Conservation (phyloP, 352 stramenopile species). For the Blastocystis sp. region DNA sequence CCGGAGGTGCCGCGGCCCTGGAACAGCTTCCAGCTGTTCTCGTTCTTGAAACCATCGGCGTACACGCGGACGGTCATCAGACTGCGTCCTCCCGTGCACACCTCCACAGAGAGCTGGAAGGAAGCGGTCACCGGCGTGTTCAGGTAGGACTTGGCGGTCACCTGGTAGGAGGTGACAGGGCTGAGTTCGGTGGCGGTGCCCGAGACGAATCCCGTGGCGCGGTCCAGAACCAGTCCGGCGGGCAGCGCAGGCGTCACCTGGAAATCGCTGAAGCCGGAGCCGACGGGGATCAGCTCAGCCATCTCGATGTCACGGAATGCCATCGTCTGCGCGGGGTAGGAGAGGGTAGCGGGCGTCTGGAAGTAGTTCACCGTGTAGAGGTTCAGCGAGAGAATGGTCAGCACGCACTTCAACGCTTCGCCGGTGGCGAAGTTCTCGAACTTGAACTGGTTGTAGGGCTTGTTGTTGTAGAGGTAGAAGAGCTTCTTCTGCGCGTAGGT, state of each 20-base stretch:
- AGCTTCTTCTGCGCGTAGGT: not conserved
- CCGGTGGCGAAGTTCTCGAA: not conserved
- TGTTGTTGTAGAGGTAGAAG: not conserved
- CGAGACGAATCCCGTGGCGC: not conserved
- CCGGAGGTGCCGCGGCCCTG: not conserved
- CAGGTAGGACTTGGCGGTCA: not conserved
- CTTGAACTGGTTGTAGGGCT: slow-evolving; percentile 24
- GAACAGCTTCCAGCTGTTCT: slow-evolving; percentile 2
- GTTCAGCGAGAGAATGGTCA: not conserved
- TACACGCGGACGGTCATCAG: not conserved
- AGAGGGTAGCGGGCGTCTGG: not conserved
- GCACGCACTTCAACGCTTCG: not conserved
- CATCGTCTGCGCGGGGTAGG: not conserved
- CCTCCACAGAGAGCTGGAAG: not conserved
- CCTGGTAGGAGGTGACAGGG: not conserved
- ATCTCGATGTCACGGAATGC: not conserved
- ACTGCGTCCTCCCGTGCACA: not conserved
- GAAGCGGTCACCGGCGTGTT: not conserved
- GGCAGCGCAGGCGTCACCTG: not conserved
- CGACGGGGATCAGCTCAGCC: not conserved
- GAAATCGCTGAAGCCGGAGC: not conserved
- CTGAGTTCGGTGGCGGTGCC: not conserved
- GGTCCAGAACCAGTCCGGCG: not conserved
- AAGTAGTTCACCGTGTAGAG: not conserved
- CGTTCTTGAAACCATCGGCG: not conserved